Evolutionary conservation across 306 rosid genomes (phyloP).

Genomic region (Prinsepia uniflora): DNA sequence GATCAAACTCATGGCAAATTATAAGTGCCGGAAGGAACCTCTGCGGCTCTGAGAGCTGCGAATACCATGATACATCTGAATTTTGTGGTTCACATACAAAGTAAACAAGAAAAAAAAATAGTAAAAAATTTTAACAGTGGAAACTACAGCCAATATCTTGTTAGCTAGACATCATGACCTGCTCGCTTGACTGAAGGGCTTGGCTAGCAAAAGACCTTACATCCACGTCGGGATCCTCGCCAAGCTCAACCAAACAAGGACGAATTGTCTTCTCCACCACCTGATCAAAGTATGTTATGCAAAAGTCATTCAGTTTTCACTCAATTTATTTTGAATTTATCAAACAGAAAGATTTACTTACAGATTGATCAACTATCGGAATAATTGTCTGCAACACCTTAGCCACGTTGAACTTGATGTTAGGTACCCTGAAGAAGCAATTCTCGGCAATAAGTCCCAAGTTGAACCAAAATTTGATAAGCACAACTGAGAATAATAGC

Average conservation of each 20-base stretch:
- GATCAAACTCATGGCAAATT: background rate
- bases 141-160: slow-evolving; percentile 2
- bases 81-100: background rate
- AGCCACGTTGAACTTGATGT: slow-evolving; percentile 91
- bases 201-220: slow-evolving; percentile 83
- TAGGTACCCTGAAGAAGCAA: slow-evolving; percentile 66
- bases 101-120: background rate
- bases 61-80: slow-evolving; percentile 3
- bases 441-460: background rate
- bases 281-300: slow-evolving; percentile 28
- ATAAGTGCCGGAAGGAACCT: background rate
- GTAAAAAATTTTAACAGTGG: background rate
- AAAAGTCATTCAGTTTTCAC: background rate
- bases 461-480: slow-evolving; percentile 21
- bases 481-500: background rate
- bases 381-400: slow-evolving; percentile 88
- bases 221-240: slow-evolving; percentile 94
- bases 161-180: slow-evolving; percentile 83
- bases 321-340: background rate
- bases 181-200: slow-evolving; percentile 81
- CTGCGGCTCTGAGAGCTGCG: background rate
- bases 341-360: slow-evolving; percentile 38
- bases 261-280: slow-evolving; percentile 85
- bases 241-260: slow-evolving; percentile 84
- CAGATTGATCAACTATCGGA: slow-evolving; percentile 92